Base-by-base conservation (phyloP, 1,284 basidiomycete species). In the Ceratobasidium sp. region DNA sequence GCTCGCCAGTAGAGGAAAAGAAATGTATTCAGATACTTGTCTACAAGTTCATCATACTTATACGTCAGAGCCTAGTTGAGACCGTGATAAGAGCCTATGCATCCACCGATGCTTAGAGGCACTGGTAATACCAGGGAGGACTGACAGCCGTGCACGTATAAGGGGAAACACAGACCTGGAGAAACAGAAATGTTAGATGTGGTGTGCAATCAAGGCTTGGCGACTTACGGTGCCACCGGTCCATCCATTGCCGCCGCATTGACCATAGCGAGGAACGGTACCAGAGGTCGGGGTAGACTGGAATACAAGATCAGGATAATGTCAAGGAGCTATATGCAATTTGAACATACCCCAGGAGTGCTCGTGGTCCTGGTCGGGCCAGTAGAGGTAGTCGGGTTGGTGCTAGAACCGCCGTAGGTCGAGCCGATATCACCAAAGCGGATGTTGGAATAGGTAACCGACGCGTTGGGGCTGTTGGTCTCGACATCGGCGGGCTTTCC, bases 401-500 rank as follows among this genome's bases (percentile, higher is more conserved):
- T 89, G 85, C 85, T 89, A 40, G 83, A 80, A 40, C 83, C 81
- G 71, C 83, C 84, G 76, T 77, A 78, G 51, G 77, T 78, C 5
- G 77, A 77, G 44, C 77, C 77, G 54, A 78, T 76, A 54, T 71
- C 69, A 57, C 77, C 77, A 40, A 76, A 68, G 57, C 59, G 61
- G 69, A 78, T 78, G 77, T 78, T 76, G 44, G 77, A 78, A 80
- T 89, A 88, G 40, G 62, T 67, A 15, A 67, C 65, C 67, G 83
- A 67, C 15, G 78, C 66, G 67, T 78, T 75, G 64, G 68, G 46
- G 43, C n/a, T 40, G 25, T 76, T 54, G 46, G 82, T 79, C 82
- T 89, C 88, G 78, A 89, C 86, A 68, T 85, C 83, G 13, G 82
- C 73, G 69, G 89, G 88, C 4, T 80, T 81, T 74, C 89, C 89